Evolutionary conservation across 2,329 filamentous ascomycete genomes (phyloP).

Genomic region (Botrytis tulipae): DNA sequence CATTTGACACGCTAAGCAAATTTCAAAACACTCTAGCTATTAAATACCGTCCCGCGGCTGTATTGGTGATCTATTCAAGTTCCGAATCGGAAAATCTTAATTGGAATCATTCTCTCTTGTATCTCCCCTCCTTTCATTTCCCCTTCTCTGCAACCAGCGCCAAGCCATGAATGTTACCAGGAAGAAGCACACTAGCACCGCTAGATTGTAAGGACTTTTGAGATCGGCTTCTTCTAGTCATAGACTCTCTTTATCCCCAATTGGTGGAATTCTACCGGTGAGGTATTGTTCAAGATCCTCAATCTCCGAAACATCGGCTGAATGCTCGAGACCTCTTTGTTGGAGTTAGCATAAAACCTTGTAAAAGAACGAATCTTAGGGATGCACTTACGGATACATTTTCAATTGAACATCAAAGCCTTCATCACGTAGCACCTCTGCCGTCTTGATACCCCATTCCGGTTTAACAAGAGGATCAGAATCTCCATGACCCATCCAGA

Average conservation of each 20-base stretch:
- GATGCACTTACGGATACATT: slow-evolving; percentile 63
- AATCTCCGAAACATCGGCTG: slow-evolving; percentile 74
- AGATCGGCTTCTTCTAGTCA: slow-evolving; percentile 26
- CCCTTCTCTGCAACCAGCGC: slow-evolving; percentile 1
- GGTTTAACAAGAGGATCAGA: slow-evolving; percentile 70
- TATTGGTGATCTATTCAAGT: not conserved
- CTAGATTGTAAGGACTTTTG: not conserved
- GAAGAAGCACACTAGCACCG: slow-evolving; percentile 15
- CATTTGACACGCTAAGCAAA: not conserved
- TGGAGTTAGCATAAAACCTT: not conserved
- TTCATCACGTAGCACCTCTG: slow-evolving; percentile 62
- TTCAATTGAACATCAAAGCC: slow-evolving; percentile 75
- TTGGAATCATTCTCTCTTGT: not conserved
- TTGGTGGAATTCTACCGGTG: slow-evolving; percentile 45
- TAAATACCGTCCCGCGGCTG: not conserved
- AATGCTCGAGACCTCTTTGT: slow-evolving; percentile 67
- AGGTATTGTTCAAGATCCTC: slow-evolving; percentile 71
- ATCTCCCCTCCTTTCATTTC: not conserved
- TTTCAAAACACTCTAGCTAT: not conserved
- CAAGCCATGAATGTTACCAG: not conserved
- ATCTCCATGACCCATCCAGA: slow-evolving; percentile 89
- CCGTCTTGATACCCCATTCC: slow-evolving; percentile 66
- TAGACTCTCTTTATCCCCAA: slow-evolving; percentile 38
- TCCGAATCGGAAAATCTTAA: not conserved
- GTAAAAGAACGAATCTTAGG: not conserved